Evolutionary conservation across 2,329 filamentous ascomycete genomes (phyloP).

Genomic region (Cladophialophora yegresii): DNA sequence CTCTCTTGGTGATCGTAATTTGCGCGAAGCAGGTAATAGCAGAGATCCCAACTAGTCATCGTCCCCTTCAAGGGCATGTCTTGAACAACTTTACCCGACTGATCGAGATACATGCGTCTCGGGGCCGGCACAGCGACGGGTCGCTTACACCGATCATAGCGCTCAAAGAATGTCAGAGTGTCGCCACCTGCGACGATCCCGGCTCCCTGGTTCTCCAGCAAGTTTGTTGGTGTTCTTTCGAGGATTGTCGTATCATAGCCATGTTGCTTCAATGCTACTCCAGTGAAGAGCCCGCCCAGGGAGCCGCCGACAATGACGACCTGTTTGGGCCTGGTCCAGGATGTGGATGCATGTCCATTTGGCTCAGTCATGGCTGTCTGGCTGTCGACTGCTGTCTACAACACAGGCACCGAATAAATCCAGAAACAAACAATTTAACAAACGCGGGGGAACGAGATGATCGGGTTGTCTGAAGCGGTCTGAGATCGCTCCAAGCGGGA

Average conservation of each 20-base stretch:
- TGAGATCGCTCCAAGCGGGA: neutral
- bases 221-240: constrained; percentile 33
- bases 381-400: neutral
- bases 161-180: constrained; percentile 30
- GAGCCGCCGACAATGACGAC: constrained; percentile 36
- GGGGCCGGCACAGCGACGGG: constrained; percentile 31
- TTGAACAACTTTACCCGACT: constrained; percentile 25
- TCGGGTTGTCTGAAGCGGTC: too few relatives aligned
- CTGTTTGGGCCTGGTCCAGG: constrained; percentile 14
- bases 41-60: constrained; percentile 36
- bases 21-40: constrained; percentile 35
- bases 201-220: constrained; percentile 35
- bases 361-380: constrained; percentile 1
- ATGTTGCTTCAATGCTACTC: constrained; percentile 34
- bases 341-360: neutral
- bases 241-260: constrained; percentile 35
- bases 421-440: neutral
- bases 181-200: constrained; percentile 32
- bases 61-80: constrained; percentile 29
- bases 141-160: constrained; percentile 31
- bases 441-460: neutral
- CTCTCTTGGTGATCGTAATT: constrained; percentile 36
- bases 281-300: constrained; percentile 35
- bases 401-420: neutral
- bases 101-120: constrained; percentile 29